phyloP scores from a whole-genome alignment of 345 rosid genomes.

The Eucalyptus victrix region DNA sequence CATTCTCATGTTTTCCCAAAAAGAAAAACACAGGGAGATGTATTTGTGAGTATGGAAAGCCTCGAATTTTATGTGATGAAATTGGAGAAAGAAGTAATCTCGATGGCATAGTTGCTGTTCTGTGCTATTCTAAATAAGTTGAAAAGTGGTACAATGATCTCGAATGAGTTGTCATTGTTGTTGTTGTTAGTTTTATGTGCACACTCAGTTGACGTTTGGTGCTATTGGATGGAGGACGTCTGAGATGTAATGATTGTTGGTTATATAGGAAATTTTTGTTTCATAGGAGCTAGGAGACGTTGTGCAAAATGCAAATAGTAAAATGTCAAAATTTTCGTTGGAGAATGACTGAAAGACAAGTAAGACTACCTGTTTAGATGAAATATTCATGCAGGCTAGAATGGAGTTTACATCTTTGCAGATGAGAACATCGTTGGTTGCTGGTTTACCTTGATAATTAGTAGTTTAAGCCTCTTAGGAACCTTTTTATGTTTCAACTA shows the following conservation, averaged over 20 bases:
- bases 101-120: neutral
- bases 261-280: neutral
- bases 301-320: neutral
- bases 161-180: neutral
- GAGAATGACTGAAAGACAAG: neutral
- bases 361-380: neutral
- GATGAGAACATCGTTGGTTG: neutral
- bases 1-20: neutral
- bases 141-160: neutral
- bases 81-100: neutral
- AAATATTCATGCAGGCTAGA: neutral
- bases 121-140: neutral
- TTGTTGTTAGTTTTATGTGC: neutral
- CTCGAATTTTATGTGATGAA: neutral
- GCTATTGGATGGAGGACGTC: neutral
- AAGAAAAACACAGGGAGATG: neutral
- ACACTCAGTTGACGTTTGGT: neutral
- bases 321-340: neutral
- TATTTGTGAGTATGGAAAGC: neutral
- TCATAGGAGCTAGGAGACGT: neutral
- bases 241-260: neutral
- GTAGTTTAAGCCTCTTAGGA: neutral
- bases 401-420: neutral
- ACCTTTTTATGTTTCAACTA: neutral
- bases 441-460: neutral